These are phyloP conservation scores for Leccinum truebloodii DNA, from an alignment of 768 basidiomycete genomes.

Conservation along the genomic window DNA sequence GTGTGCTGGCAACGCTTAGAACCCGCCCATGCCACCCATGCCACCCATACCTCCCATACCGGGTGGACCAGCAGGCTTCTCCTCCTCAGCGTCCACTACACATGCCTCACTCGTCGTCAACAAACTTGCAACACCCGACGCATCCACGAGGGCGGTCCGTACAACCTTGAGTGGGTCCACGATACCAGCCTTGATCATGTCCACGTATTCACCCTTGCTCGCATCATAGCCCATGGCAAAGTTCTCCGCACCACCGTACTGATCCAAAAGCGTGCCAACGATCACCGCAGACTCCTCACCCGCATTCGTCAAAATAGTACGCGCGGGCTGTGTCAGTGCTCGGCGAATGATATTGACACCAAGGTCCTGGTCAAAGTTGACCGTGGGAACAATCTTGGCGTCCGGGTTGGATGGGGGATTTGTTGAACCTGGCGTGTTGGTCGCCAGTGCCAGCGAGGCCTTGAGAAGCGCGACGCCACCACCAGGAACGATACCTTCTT, in stretches of 20 bases:
- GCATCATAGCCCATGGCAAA: conserved; percentile 91
- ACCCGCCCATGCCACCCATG: conserved; percentile 56
- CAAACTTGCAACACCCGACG: conserved; percentile 89
- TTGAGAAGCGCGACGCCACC: conserved; percentile 94
- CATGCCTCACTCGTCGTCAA: conserved; percentile 92
- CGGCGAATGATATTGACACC: conserved; percentile 91
- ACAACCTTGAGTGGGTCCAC: conserved; percentile 97
- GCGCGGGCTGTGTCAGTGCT: conserved; percentile 79
- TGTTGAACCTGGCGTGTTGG: conserved; percentile 47
- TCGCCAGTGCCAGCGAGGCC: conserved; percentile 70
- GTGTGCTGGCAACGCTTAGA: conserved; percentile 29
- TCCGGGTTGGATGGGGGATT: conserved; percentile 51
- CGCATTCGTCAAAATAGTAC: conserved; percentile 90
- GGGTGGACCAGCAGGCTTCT: conserved; percentile 56
- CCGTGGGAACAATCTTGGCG: conserved; percentile 69
- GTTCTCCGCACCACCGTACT: conserved; percentile 73
- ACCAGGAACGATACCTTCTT: conserved; percentile 97
- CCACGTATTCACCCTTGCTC: conserved; percentile 86
- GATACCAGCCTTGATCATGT: conserved; percentile 94
- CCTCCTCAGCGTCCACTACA: conserved; percentile 89
- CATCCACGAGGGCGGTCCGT: conserved; percentile 89
- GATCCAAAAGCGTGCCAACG: conserved; percentile 77
- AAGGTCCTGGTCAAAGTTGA: conserved; percentile 97
- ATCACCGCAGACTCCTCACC: conserved; percentile 94
- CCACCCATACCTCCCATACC: conserved; percentile 65